Evolutionary conservation across 441 rosid genomes (phyloP), one percentile per base, ranked within the genome.

Genomic region (Croton setiger): DNA sequence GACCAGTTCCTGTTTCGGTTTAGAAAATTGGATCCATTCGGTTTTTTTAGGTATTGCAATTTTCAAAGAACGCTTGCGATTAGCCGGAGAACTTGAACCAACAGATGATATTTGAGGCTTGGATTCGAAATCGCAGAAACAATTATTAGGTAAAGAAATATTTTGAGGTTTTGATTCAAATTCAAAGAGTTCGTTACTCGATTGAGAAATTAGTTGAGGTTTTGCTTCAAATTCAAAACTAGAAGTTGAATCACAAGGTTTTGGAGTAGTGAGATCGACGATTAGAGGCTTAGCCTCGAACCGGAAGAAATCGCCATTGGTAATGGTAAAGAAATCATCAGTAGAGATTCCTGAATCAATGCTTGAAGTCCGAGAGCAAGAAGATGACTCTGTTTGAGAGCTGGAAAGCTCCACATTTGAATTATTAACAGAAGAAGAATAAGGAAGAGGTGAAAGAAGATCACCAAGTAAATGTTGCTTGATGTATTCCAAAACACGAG

Each of bases 401-500:
- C 52, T 61, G 20, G 72, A 78, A 67, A 64, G 45, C 49, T 37
- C 59, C 52, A 41, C 13, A 18, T 21, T 13, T 35, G 36, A 7
- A 56, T 27, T 63, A 79, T 1, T 75, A n/a, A 2, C 4, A 5
- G 53, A 6, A 9, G 44, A 20, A 33, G 68, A 70, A 1, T 62
- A 60, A 20, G 15, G 73, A 3, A 69, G 7, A 0, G 93, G 96
- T 27, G 90, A 82, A 15, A 56, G 31, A 4, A 60, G 20, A 4
- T 91, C 93, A 31, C 76, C 87, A 13, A 90, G 76, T 18, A 88
- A 81, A 52, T 80, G 81, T 2, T 68, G 80, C 72, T 85, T 64
- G 69, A 91, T 87, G 63, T 76, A 69, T 75, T 74, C 81, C 36
- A 91, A 84, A 27, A 74, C 79, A 61, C 80, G 81, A 63, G 33